phyloP scores from a whole-genome alignment of 176 grass and related monocot genomes.

The Dactylis glomerata region DNA sequence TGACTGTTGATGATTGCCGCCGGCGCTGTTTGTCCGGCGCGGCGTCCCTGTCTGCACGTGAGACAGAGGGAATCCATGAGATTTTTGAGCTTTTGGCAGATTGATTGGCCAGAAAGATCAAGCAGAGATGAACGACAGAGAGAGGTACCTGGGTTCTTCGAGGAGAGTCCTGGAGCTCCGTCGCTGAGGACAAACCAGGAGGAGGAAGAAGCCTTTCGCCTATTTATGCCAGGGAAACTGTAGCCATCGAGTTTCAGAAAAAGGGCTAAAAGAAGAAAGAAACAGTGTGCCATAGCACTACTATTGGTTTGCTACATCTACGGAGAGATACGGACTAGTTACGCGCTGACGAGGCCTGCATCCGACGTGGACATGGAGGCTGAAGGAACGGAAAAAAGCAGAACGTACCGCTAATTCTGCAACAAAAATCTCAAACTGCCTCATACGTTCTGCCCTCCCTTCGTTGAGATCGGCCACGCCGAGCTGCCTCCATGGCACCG shows the following conservation, averaged over 20 bases:
- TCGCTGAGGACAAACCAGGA: not conserved
- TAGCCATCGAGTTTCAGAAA: not conserved
- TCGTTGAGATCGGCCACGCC: too few relatives aligned
- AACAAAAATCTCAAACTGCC: too few relatives aligned
- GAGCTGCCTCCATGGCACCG: too few relatives aligned
- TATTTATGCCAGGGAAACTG: constrained; percentile 15
- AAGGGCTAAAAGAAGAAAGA: not conserved
- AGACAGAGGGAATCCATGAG: not conserved
- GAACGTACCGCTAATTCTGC: too few relatives aligned
- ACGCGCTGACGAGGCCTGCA: too few relatives aligned
- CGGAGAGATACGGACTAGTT: too few relatives aligned
- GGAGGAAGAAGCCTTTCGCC: not conserved
- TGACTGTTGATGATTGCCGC: not conserved
- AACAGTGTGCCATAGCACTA: too few relatives aligned
- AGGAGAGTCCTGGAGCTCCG: not conserved
- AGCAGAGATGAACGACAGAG: not conserved
- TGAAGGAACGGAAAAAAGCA: too few relatives aligned
- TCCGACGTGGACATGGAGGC: too few relatives aligned
- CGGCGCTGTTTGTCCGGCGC: not conserved
- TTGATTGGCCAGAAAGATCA: not conserved
- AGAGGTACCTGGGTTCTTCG: not conserved
- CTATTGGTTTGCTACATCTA: too few relatives aligned
- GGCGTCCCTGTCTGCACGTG: not conserved
- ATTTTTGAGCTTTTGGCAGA: too few relatives aligned
- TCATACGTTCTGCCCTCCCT: too few relatives aligned